These are phyloP conservation scores for Fusarium tjaetaba DNA, from an alignment of 2,329 filamentous ascomycete species.

Conservation along the genomic window DNA sequence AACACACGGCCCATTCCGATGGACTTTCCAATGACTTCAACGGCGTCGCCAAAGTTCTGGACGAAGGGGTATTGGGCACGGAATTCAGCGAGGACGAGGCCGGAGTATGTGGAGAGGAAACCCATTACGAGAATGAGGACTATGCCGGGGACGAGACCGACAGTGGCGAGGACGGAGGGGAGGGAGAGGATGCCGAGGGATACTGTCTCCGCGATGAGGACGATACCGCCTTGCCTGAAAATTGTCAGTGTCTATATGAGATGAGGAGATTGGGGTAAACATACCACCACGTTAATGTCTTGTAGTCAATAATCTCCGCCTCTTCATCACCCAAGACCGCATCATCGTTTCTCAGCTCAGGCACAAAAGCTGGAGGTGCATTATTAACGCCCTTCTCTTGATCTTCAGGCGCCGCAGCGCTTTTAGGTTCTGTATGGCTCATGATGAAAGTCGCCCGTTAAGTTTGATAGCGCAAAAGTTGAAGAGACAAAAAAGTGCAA, in stretches of 20 bases:
- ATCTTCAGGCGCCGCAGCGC: slow-evolving; percentile 5
- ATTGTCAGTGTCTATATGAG: no score
- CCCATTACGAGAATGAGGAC: slow-evolving; percentile 74
- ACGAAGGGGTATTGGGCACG: slow-evolving; percentile 76
- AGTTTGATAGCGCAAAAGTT: neutral
- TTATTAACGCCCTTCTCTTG: slow-evolving; percentile 14
- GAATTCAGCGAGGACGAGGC: slow-evolving; percentile 70
- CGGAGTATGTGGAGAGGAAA: slow-evolving; percentile 72
- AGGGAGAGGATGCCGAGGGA: slow-evolving; percentile 73
- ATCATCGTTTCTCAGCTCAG: neutral
- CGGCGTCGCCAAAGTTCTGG: slow-evolving; percentile 73
- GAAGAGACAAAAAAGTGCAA: neutral
- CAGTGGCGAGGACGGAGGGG: slow-evolving; percentile 76
- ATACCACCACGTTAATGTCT: slow-evolving; percentile 53
- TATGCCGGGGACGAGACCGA: slow-evolving; percentile 78
- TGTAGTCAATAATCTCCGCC: slow-evolving; percentile 48
- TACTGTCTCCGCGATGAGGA: slow-evolving; percentile 57
- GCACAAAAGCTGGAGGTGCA: neutral
- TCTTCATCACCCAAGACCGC: slow-evolving; percentile 22
- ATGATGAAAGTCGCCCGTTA: neutral
- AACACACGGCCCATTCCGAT: slow-evolving; percentile 62
- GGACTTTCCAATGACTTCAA: slow-evolving; percentile 61
- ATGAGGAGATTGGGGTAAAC: neutral
- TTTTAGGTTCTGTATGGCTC: neutral
- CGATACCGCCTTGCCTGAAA: slow-evolving; percentile 55